phyloP scores from a whole-genome alignment of 208 protist species.

The Trichomonas tenax region DNA sequence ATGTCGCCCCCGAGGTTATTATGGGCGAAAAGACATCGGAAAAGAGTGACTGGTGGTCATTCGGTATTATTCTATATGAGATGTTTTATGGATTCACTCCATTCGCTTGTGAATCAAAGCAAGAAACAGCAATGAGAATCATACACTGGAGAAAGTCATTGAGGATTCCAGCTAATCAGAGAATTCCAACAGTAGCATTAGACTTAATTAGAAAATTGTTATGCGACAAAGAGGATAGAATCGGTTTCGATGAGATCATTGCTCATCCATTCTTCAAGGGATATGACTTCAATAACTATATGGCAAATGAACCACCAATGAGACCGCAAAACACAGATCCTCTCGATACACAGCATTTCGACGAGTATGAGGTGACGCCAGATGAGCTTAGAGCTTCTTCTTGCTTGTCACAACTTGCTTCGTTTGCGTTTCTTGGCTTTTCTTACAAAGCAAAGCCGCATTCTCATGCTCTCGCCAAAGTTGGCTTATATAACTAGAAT shows the following conservation, averaged over 20 bases:
- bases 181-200: neutral
- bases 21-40: neutral
- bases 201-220: constrained; percentile 10
- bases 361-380: neutral
- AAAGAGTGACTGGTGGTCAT: constrained; percentile 51
- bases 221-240: neutral
- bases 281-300: neutral
- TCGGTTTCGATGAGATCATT: neutral
- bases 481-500: neutral
- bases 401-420: neutral
- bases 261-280: constrained; percentile 10
- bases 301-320: neutral
- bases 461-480: neutral
- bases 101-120: constrained; percentile 45
- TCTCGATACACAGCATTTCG: neutral
- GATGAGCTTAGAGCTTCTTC: neutral
- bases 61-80: constrained; percentile 58
- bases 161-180: neutral
- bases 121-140: constrained; percentile 55
- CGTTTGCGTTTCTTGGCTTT: neutral
- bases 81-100: constrained; percentile 54
- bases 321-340: neutral
- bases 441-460: neutral
- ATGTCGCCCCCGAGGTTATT: neutral
- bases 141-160: constrained; percentile 48